Evolutionary conservation across 2,329 filamentous ascomycete genomes (phyloP), one percentile per base, ranked within the genome.

Genomic region (Aspergillus tanneri): DNA sequence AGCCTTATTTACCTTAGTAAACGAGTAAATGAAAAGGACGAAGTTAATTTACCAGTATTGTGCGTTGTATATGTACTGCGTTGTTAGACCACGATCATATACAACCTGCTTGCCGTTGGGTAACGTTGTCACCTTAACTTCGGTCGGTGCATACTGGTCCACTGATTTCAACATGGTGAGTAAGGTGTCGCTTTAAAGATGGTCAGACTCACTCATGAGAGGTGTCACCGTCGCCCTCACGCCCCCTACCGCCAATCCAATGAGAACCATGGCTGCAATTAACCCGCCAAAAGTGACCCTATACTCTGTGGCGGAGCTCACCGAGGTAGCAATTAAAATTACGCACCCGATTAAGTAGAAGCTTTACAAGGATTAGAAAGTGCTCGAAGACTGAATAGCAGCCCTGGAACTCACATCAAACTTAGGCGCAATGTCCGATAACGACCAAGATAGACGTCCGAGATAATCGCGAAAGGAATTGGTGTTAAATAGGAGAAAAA

Each of bases 401-500:
- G 52, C n/a, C 10, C 4, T 7, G 39, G 22, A 36, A 18, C 53
- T 56, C 54, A 54, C 52, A 16, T 68, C 55, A 39, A 63, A 62
- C 34, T 67, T 50, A 25, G 65, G 48, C 22, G 49, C 22, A 73
- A 58, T 3, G 67, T 70, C 10, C 56, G 65, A 45, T 68, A 72
- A 27, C 71, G 63, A 11, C 71, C 72, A 10, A 73, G 54, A 42
- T 58, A 66, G n/a, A 58, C 62, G 50, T 74, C 72, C 5, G 69
- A 65, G 5, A 74, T 1, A 30, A 70, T 53, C 4, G 70, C 69
- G 27, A 69, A 64, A 4, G 62, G 34, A 4, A 71, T 47, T 0
- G 72, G 68, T 2, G 63, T 60, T 2, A 70, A 52, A 50, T 74
- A 78, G 12, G 68, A 68, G 55, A 77, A 77, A 58, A 80, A 77